Evolutionary conservation across 2,329 filamentous ascomycete genomes (phyloP).

Genomic region (Trichoderma atrobrunneum): DNA sequence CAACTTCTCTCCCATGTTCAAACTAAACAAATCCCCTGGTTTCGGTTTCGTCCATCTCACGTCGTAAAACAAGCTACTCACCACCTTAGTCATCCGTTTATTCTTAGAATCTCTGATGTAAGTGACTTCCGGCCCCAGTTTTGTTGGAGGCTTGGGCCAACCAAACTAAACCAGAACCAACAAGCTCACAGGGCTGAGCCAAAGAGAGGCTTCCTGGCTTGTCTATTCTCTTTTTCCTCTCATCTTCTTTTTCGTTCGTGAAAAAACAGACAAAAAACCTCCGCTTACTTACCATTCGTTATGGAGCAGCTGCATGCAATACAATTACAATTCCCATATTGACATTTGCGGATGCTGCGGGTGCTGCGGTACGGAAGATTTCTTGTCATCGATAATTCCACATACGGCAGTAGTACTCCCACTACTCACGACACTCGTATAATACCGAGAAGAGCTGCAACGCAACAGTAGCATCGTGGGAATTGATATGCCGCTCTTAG

Average conservation of each 20-base stretch:
- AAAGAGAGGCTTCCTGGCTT: neutral
- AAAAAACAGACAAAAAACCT: neutral
- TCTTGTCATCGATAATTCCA: neutral
- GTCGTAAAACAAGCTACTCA: neutral
- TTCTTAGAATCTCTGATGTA: neutral
- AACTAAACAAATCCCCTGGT: neutral
- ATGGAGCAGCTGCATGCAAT: neutral
- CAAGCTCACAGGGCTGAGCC: neutral
- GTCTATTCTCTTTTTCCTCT: neutral
- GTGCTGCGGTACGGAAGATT: neutral
- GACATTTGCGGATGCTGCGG: neutral
- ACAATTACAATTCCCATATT: neutral
- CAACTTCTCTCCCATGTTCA: neutral
- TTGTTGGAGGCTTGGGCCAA: neutral
- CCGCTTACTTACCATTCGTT: neutral
- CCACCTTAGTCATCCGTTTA: slow-evolving; percentile 10
- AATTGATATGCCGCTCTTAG: neutral
- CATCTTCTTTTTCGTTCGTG: neutral
- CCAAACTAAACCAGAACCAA: neutral
- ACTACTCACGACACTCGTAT: neutral
- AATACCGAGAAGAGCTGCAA: neutral
- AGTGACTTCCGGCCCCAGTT: neutral
- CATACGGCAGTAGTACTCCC: neutral
- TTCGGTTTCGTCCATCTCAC: neutral
- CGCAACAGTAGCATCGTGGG: neutral